Evolutionary conservation across 2,329 filamentous ascomycete species (phyloP), one percentile per base, ranked within the genome.

Genomic region (Leptosphaerulina australis): DNA sequence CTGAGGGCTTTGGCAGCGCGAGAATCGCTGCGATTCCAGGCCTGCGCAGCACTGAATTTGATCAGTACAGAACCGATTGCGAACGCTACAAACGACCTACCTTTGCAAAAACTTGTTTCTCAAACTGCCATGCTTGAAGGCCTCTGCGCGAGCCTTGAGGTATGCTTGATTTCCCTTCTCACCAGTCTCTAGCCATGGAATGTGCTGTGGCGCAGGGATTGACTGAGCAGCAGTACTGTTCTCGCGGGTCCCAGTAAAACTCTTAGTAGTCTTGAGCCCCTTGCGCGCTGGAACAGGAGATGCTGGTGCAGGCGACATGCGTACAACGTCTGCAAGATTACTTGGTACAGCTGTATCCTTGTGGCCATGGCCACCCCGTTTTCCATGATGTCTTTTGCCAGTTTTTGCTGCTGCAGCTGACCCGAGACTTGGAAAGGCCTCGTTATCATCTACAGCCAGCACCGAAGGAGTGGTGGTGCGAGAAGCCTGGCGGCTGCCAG

Each of bases 11-110:
- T 97, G 53, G 94, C 94, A 14, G 94, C 93, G 55, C 94, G 87
- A 30, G 94, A 93, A 72, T 99, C 94, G 66, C 97, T 97, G 50
- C 94, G 88, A 71, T 97, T 97, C 93, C 94, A 99, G 17, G 94
- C 94, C 81, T 97, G 93, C 7, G 93, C 93, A 60, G 94, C 94
- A 73, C 92, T 95, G 56, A 51, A 28, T 25, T 37, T 20, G 29
- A 39, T 59, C 29, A 60, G 59, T n/a, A 53, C 26, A 28, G 17
- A 11, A 22, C 14, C 11, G 7, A 31, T 26, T n/a, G 15, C 29
- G 15, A 14, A 25, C 3, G 15, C 35, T 14, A 18, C 30, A 35
- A 4, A 38, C 70, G 77, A 64, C 76, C 15, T 60, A 93, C 90
- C 90, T 96, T 74, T 97, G 93, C 45, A 99, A 76, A 65, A 97